Evolutionary conservation across 345 rosid species (phyloP).

Genomic region (Populus pruinosa): DNA sequence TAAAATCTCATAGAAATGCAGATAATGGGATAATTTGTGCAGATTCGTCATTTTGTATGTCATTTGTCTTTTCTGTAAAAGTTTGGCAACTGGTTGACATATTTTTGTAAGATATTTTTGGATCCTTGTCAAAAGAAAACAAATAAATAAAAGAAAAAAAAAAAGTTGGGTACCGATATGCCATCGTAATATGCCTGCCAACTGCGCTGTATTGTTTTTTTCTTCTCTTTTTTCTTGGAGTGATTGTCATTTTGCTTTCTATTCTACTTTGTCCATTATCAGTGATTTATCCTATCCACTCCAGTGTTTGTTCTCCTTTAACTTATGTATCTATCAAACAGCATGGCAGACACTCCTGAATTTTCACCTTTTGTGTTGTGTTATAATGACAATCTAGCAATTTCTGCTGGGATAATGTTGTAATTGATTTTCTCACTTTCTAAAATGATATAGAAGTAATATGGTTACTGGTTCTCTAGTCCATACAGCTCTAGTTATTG

Average conservation of each 20-base stretch:
- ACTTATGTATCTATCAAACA: no score
- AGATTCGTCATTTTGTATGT: neutral
- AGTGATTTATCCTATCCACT: no score
- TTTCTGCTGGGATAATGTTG: neutral
- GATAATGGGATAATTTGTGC: neutral
- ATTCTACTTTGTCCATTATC: no score
- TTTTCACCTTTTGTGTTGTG: neutral
- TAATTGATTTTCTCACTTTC: neutral
- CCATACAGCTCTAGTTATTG: neutral
- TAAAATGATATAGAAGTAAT: neutral
- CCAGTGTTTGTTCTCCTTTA: no score
- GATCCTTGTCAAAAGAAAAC: neutral
- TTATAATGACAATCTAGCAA: neutral
- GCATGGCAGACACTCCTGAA: no score
- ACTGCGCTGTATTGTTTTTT: no score
- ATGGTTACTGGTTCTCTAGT: neutral
- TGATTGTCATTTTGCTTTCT: no score
- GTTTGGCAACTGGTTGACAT: neutral
- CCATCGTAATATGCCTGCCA: neutral
- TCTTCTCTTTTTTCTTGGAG: no score
- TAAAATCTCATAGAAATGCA: neutral
- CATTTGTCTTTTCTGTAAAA: neutral
- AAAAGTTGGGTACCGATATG: neutral
- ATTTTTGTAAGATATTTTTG: neutral
- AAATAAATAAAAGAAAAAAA: neutral